Conservation (phyloP, 2,329 filamentous ascomycete genomes). For the Graphilbum ipis-grandicollis region DNA sequence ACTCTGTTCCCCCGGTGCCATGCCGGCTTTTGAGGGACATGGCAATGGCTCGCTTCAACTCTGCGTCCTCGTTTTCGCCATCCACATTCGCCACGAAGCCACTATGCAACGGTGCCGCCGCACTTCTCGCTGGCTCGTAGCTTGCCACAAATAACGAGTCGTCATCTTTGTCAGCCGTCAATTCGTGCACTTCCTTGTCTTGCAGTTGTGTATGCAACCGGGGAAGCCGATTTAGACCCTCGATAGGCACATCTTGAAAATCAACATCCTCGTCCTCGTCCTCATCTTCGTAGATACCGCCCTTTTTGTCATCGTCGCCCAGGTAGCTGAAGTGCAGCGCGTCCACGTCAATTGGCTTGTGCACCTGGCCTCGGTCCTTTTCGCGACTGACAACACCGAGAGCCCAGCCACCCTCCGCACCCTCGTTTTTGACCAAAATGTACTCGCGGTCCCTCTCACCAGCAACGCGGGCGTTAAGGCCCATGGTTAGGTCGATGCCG, state of each 20-base stretch:
- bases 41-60: constrained; percentile 66
- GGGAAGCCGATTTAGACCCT: constrained; percentile 71
- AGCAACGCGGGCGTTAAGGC: constrained; percentile 51
- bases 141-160: constrained; percentile 39
- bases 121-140: constrained; percentile 11
- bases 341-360: constrained; percentile 89
- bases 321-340: constrained; percentile 39
- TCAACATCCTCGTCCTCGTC: constrained; percentile 50
- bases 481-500: constrained; percentile 52
- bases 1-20: constrained; percentile 16
- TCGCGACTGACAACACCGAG: constrained; percentile 81
- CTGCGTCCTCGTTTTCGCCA: constrained; percentile 29
- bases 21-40: constrained; percentile 61
- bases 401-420: constrained; percentile 89
- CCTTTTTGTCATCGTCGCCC: constrained; percentile 38
- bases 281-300: constrained; percentile 33
- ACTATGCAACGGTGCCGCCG: too few relatives aligned
- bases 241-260: constrained; percentile 86
- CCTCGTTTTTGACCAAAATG: constrained; percentile 87
- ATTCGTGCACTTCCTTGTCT: constrained; percentile 4
- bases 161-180: constrained; percentile 17
- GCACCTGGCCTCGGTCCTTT: constrained; percentile 59
- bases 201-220: constrained; percentile 23
- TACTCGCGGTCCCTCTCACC: constrained; percentile 87
- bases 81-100: too few relatives aligned